Percentiles rank a stretch among this genome's conserved stretches.
phyloP scores from a whole-genome alignment of 495 filamentous ascomycete genomes.

The Xylaria castorea region DNA sequence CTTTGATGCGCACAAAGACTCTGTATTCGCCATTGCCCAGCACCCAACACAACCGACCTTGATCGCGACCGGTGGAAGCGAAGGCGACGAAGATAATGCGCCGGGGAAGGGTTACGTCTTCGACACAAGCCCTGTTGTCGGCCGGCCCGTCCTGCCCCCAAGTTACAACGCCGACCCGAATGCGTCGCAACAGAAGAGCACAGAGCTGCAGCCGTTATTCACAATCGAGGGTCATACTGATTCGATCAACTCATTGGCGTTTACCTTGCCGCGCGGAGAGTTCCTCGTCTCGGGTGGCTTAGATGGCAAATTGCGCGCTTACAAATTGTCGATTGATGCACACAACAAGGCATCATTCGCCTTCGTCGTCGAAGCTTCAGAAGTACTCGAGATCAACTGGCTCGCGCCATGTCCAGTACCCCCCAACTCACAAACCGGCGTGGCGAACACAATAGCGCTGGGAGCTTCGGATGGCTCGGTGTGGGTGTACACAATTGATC shows the following conservation, averaged over 20 bases:
- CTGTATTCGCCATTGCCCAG: constrained; percentile 90
- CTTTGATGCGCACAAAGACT: constrained; percentile 87
- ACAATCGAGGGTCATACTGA: constrained; percentile 88
- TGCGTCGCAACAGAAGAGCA: constrained; percentile 53
- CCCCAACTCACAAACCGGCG: constrained; percentile 49
- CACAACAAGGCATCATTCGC: constrained; percentile 55
- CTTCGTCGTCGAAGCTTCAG: constrained; percentile 74
- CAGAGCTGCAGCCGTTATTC: constrained; percentile 65
- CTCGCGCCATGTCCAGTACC: constrained; percentile 70
- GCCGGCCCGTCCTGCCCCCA: constrained; percentile 70
- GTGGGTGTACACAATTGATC: constrained; percentile 90
- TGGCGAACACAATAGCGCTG: constrained; percentile 84
- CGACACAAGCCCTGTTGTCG: constrained; percentile 70
- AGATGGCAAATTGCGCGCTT: constrained; percentile 74
- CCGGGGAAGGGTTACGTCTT: constrained; percentile 74
- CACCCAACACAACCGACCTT: constrained; percentile 81
- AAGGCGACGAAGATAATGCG: constrained; percentile 73
- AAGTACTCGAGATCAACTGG: constrained; percentile 97
- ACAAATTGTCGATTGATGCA: constrained; percentile 41
- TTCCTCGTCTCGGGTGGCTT: constrained; percentile 86
- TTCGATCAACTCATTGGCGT: constrained; percentile 83
- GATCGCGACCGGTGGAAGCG: constrained; percentile 84
- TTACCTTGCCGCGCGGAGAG: constrained; percentile 81
- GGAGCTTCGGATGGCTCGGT: constrained; percentile 93
- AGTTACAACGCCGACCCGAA: constrained; percentile 74